Conservation (phyloP, 306 rosid genomes). For the Prunus campanulata region DNA sequence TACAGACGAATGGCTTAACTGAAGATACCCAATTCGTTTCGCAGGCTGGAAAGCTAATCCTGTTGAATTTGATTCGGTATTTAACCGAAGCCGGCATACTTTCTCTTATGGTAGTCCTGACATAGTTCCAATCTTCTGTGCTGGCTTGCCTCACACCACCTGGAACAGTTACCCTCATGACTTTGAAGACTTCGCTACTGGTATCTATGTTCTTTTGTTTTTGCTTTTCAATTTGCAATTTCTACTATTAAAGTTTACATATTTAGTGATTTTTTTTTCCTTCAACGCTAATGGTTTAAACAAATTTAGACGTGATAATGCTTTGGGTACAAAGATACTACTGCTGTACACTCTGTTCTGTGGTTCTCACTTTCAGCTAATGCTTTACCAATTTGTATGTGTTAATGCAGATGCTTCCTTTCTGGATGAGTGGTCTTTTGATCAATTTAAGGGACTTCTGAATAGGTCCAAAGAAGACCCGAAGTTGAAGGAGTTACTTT, state of each 20-base stretch:
- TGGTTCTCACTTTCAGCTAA: constrained; percentile 10
- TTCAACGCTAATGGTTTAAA: background rate
- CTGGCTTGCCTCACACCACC: constrained; percentile 76
- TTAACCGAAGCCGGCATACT: constrained; percentile 76
- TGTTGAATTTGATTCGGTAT: constrained; percentile 88
- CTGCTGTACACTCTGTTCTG: constrained; percentile 4
- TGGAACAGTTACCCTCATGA: constrained; percentile 85
- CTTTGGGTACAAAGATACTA: background rate
- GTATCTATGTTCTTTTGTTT: constrained; percentile 17
- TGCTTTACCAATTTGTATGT: constrained; percentile 17
- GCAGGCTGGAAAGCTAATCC: constrained; percentile 98
- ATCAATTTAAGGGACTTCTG: constrained; percentile 73
- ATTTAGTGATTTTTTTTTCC: too few relatives aligned
- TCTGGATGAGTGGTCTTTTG: constrained; percentile 91
- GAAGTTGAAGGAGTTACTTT: constrained; percentile 59
- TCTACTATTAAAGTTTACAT: too few relatives aligned
- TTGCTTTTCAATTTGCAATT: background rate
- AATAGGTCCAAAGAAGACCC: constrained; percentile 66
- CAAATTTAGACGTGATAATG: background rate
- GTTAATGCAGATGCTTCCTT: constrained; percentile 79
- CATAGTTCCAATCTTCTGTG: constrained; percentile 84
- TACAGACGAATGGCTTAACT: background rate
- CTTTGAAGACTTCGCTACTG: constrained; percentile 85
- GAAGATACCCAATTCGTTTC: constrained; percentile 23
- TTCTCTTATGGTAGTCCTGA: constrained; percentile 86